Evolutionary conservation across 1,139 yeast species (phyloP), one percentile per base, ranked within the genome.

Genomic region (Kodamaea ohmeri): DNA sequence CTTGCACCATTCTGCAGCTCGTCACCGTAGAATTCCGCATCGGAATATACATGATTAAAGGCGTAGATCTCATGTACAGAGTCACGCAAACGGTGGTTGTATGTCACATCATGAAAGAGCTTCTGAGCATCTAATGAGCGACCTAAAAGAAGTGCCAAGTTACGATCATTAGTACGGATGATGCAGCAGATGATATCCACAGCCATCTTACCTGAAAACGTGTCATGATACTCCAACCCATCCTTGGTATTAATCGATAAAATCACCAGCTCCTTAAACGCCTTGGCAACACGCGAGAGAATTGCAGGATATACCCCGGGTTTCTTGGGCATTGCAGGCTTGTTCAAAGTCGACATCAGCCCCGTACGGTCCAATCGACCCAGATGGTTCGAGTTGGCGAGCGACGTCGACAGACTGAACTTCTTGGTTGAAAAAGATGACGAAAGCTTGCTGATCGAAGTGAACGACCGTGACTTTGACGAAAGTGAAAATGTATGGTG

Each of bases 71-170:
- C 99, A 54, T 76, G 79, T 13, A 74, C 76, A 1, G 95, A 86
- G 61, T 92, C 98, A 46, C 98, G 74, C 39, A 92, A 70, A 37
- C 97, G 71, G 58, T 90, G 97, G 51, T 89, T 95, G 60, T 92
- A 92, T 0, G 97, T 87, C 19, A 90, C 97, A 63, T 92, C 98
- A 56, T 89, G 96, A 61, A 92, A 89, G 43, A 88, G 78, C 60
- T 87, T 87, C 52, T 92, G 97, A 1, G 97, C 96, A 62, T 92
- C 98, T 44, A 92, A 68, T 0, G 97, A 84, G 46, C 99, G 73
- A 16, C 98, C 98, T 36, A 94, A 66, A 34, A 92, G 65, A 35
- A 92, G 65, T 0, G 97, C 97, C 55, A 92, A 66, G 51, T 89
- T 90, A 45, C 99, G 73, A 59, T 92, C 98, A 12, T 89, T 85